A percentile compares a stretch with the other conserved stretches of the same genome.
These are phyloP conservation scores for Lathyrus sativus DNA, from an alignment of 306 rosid species.

Conservation along the genomic window DNA sequence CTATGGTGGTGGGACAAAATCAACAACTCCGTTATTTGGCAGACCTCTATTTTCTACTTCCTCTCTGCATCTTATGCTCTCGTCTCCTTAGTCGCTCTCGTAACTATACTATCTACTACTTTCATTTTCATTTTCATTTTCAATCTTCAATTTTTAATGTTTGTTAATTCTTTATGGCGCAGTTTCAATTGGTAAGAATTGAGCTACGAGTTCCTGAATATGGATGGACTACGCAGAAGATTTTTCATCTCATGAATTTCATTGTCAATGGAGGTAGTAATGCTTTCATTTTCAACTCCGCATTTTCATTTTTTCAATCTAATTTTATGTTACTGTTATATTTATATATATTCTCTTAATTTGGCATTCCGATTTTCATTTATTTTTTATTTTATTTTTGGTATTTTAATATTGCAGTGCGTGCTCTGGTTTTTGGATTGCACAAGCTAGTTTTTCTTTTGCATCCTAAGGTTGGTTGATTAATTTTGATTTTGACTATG, in stretches of 20 bases:
- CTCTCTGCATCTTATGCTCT: slow-evolving; percentile 80
- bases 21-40: slow-evolving; percentile 58
- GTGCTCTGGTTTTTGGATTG: slow-evolving; percentile 89
- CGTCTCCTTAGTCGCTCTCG: slow-evolving; percentile 82
- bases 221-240: slow-evolving; percentile 97
- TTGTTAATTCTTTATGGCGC: slow-evolving; percentile 8
- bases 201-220: slow-evolving; percentile 92
- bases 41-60: slow-evolving; percentile 61
- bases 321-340: too few species aligned
- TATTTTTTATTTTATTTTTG: background rate
- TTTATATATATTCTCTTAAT: background rate
- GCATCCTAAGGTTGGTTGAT: slow-evolving; percentile 85
- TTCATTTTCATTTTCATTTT: background rate
- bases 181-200: slow-evolving; percentile 90
- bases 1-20: slow-evolving; percentile 78
- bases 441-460: slow-evolving; percentile 70
- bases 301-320: background rate
- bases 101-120: background rate
- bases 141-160: background rate
- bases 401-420: slow-evolving; percentile 59
- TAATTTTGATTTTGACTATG: slow-evolving; percentile 17
- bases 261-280: slow-evolving; percentile 79
- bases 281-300: background rate
- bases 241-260: slow-evolving; percentile 97
- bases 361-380: background rate